Evolutionary conservation across 768 basidiomycete genomes (phyloP).

Genomic region (Podaxis carcinomalis): DNA sequence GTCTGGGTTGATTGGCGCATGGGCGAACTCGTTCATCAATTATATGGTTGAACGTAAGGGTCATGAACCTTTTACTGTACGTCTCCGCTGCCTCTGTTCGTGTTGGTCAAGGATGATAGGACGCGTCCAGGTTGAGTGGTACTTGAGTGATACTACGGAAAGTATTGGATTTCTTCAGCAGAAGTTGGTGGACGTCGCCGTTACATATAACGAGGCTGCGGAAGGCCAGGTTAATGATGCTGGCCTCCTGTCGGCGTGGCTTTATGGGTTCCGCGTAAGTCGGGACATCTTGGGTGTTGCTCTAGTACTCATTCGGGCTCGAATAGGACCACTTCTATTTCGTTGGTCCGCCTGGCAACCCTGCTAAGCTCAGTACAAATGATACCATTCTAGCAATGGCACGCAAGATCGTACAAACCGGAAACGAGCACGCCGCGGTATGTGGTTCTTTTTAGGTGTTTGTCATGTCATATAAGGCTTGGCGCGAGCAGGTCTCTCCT

Average conservation of each 20-base stretch:
- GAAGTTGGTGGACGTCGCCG: conserved; percentile 42
- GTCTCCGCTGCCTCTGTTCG: neutral
- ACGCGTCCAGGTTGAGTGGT: conserved; percentile 46
- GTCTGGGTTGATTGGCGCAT: conserved; percentile 42
- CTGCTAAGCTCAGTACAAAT: conserved; percentile 30
- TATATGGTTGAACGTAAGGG: conserved; percentile 26
- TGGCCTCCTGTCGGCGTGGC: conserved; percentile 27
- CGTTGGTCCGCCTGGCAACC: conserved; percentile 45
- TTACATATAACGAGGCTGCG: conserved; percentile 51
- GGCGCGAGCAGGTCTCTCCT: conserved; percentile 23
- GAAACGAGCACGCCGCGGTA: conserved; percentile 40
- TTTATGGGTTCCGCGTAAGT: conserved; percentile 44
- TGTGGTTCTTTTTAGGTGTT: neutral
- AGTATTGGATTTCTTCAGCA: conserved; percentile 37
- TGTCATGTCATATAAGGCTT: neutral
- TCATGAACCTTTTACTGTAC: conserved; percentile 29
- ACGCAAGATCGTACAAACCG: conserved; percentile 39
- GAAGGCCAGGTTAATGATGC: conserved; percentile 31
- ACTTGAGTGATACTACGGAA: conserved; percentile 52
- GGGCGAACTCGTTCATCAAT: conserved; percentile 44
- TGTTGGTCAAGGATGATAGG: neutral
- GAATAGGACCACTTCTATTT: conserved; percentile 47
- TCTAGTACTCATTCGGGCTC: neutral
- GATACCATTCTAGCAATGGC: conserved; percentile 39
- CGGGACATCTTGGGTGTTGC: neutral